Conservation (phyloP, 768 basidiomycete genomes). For the Boletus rufocinnamomeus region DNA sequence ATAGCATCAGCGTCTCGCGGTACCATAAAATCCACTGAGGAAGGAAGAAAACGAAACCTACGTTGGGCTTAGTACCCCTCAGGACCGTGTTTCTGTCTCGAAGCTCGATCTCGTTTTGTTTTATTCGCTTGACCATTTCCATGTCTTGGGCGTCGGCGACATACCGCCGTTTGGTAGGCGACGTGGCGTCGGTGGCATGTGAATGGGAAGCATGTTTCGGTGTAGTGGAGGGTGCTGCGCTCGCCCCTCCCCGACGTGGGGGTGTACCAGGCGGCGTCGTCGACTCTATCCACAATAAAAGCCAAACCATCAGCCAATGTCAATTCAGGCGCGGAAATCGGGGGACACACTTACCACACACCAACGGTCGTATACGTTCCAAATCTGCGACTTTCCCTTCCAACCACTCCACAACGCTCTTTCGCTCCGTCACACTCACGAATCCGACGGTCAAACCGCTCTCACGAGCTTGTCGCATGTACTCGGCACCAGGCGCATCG, state of each 20-base stretch:
- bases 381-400: conserved; percentile 48
- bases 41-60: conserved; percentile 38
- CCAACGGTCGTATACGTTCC: conserved; percentile 28
- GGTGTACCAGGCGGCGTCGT: conserved; percentile 66
- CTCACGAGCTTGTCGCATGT: conserved; percentile 83
- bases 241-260: conserved; percentile 36
- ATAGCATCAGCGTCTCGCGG: neutral
- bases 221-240: conserved; percentile 22
- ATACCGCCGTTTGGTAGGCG: conserved; percentile 73
- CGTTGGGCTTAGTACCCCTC: conserved; percentile 81
- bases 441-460: conserved; percentile 71
- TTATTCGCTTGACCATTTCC: conserved; percentile 85
- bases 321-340: neutral
- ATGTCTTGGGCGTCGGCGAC: conserved; percentile 75
- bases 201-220: conserved; percentile 25
- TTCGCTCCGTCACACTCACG: conserved; percentile 87
- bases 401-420: conserved; percentile 83
- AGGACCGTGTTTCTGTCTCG: conserved; percentile 82
- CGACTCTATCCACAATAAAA: conserved; percentile 38
- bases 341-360: conserved; percentile 20
- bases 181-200: conserved; percentile 33
- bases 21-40: neutral
- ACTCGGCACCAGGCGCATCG: conserved; percentile 78
- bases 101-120: conserved; percentile 72
- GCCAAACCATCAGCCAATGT: neutral